Evolutionary conservation across 805 yeast genomes (phyloP), one percentile per base, ranked within the genome.

Genomic region (Zygosaccharomyces lentus): DNA sequence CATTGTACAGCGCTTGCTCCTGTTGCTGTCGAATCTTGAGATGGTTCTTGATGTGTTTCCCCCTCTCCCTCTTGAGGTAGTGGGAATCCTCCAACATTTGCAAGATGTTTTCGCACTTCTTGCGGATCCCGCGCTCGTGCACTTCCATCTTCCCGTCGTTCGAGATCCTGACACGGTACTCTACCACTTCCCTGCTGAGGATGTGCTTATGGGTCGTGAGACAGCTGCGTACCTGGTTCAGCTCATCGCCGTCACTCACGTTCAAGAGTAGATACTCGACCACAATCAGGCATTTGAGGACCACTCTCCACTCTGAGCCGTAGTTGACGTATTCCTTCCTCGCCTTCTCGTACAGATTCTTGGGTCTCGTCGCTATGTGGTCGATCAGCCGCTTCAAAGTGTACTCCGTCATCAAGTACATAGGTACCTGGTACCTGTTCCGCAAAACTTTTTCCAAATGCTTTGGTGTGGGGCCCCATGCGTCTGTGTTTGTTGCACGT

Each of bases 381-480:
- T 66, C 70, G 25, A 66, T 62, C 38, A 66, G 43, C 46, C 70
- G 52, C 40, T 66, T 66, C 50, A 66, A 46, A 12, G 62, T 64
- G 45, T 66, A 69, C 55, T 58, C 74, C 12, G 59, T 59, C 52
- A 57, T 61, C 50, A 56, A 49, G 40, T 55, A 68, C 50, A 54
- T 49, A 16, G 61, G 69, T 6, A 53, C 69, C 49, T 54, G 65
- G 37, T 53, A 59, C 46, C 59, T 51, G 43, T 58, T 57, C 43
- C 61, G 57, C 48, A 57, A 26, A 9, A 68, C 65, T 43, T 68
- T 70, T 30, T 61, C 61, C 51, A 72, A 55, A 49, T 75, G 75
- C 34, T 67, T 64, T 4, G 73, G 62, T 0, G 77, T 70, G 3
- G 80, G 80, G 1, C 80, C 80, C 80, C 80, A 75, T 5, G 73